Conservation (phyloP, 2,329 filamentous ascomycete genomes). For the Exophiala sideris region DNA sequence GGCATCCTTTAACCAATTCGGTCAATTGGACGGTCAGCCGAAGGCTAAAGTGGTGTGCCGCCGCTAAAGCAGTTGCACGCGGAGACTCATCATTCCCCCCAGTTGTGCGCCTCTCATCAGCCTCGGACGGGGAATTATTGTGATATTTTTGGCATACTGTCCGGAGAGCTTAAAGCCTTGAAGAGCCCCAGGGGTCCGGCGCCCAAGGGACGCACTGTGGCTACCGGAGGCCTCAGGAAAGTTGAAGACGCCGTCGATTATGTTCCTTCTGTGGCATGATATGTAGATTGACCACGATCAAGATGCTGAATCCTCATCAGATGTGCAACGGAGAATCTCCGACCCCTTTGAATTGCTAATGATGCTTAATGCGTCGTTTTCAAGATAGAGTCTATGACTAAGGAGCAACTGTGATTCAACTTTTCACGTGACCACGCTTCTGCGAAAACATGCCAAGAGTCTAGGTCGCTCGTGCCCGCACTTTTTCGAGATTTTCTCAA, state of each 20-base stretch:
- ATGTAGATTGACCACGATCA: conserved; percentile 7
- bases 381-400: no score
- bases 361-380: no score
- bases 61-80: conserved; percentile 1
- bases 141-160: no score
- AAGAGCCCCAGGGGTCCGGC: neutral
- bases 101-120: neutral
- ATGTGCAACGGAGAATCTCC: no score
- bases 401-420: no score
- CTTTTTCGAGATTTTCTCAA: neutral
- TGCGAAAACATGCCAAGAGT: conserved; percentile 6
- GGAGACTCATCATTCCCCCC: neutral
- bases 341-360: no score
- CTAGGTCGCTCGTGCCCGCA: neutral
- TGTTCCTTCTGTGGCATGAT: conserved; percentile 12
- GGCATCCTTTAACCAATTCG: neutral
- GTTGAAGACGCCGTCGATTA: neutral
- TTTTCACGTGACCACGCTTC: neutral
- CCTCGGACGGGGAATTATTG: neutral
- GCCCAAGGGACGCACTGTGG: neutral
- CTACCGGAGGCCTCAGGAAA: no score
- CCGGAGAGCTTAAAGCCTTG: no score
- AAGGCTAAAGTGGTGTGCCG: conserved; percentile 6
- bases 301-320: no score
- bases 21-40: conserved; percentile 2